Conservation (phyloP, 805 yeast genomes). For the Candida saitoana region DNA sequence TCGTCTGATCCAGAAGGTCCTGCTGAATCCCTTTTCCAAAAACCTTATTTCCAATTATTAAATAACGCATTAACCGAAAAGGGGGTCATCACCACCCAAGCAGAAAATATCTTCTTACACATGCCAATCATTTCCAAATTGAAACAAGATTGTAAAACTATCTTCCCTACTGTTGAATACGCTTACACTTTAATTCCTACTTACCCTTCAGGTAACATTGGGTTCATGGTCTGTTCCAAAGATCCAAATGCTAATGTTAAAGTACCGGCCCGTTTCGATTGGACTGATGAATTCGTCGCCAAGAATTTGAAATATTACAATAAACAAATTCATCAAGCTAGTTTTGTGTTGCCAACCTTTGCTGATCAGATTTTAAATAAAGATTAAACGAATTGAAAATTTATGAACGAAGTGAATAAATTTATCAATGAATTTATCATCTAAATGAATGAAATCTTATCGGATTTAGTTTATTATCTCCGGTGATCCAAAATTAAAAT, state of each 20-base stretch:
- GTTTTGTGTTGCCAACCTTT: conserved; percentile 90
- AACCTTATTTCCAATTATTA: conserved; percentile 82
- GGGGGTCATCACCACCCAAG: conserved; percentile 92
- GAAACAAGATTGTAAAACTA: conserved; percentile 74
- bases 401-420: too few species aligned
- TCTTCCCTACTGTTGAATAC: conserved; percentile 89
- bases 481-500: too few species aligned
- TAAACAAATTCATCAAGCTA: conserved; percentile 76
- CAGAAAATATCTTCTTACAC: conserved; percentile 93
- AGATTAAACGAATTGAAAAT: conserved; percentile 2
- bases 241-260: conserved; percentile 59
- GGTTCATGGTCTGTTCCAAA: conserved; percentile 95
- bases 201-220: conserved; percentile 95
- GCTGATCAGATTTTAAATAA: conserved; percentile 52
- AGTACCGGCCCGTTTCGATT: conserved; percentile 60
- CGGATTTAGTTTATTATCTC: too few species aligned
- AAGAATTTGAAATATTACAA: conserved; percentile 78
- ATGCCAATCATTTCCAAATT: conserved; percentile 76
- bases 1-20: conserved; percentile 97
- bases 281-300: conserved; percentile 58
- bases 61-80: conserved; percentile 84
- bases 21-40: conserved; percentile 89
- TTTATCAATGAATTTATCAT: not conserved
- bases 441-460: too few species aligned
- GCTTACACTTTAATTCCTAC: conserved; percentile 94